Evolutionary conservation across 2,329 filamentous ascomycete genomes (phyloP), one percentile per base, ranked within the genome.

Genomic region (Scopulariopsis brevicaulis): DNA sequence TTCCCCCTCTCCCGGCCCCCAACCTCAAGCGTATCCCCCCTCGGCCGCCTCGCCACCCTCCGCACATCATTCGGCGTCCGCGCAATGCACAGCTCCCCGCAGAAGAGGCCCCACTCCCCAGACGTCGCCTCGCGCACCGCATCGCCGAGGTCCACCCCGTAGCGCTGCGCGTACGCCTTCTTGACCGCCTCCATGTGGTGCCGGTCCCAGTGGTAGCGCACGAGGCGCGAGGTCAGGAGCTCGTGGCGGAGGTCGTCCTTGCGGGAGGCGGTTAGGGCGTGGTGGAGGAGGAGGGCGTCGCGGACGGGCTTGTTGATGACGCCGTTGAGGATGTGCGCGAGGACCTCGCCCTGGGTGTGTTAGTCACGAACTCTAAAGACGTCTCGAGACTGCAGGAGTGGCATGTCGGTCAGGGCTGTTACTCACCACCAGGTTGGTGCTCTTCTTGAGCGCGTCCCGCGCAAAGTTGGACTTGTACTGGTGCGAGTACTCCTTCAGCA

Each of bases 251-350:
- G 77, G 57, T 81, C 72, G 67, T 93, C 89, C 62, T 82, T 82
- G 62, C 79, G 82, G 3, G 86, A 86, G 53, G 87, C 82, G 22
- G 85, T 87, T 63, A 97, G 84, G 1, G 94, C 93, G 74, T 97
- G 94, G 71, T 96, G 86, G 1, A 99, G 78, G 2, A 97, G 84
- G 43, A 96, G 80, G 3, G 93, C 90, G 70, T 97, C 94, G 58
- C 94, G 89, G 62, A 96, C 90, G 6, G 94, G 92, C 60, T 89
- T 89, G 74, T 97, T 97, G 75, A 97, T 96, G 59, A 96, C 85
- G 66, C 94, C 94, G 73, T 97, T 96, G 67, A 99, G 86, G 64
- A 97, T 90, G 71, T 97, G 94, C 0, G 91, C 90, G 43, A 97
- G 84, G 22, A 96, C 85, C 74, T 99, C 94, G 62, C 94, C 94